A percentile compares a stretch with the other conserved stretches of the same genome.
phyloP scores from a whole-genome alignment of 768 basidiomycete genomes.

The Amanita subjunquillea region DNA sequence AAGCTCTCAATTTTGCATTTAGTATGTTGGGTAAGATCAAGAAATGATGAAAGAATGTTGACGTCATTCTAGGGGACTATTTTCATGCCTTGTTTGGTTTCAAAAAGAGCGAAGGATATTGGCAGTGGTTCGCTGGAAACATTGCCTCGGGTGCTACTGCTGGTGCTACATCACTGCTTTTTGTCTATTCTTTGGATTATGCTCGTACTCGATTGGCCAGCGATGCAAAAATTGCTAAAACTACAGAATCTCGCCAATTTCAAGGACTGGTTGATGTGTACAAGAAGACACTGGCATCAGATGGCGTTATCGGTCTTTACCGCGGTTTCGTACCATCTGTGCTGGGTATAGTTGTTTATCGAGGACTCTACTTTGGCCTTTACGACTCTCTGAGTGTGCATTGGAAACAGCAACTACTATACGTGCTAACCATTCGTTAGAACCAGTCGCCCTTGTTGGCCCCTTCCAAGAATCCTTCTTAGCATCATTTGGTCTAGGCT shows the following conservation, averaged over 20 bases:
- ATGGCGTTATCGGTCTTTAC: conserved; percentile 81
- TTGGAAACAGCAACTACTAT: neutral
- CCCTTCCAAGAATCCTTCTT: conserved; percentile 71
- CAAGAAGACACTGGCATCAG: conserved; percentile 71
- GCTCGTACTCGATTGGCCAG: conserved; percentile 83
- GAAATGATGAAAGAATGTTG: neutral
- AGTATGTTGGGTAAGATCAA: conserved; percentile 34
- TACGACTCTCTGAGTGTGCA: conserved; percentile 60
- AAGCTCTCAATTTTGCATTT: conserved; percentile 87
- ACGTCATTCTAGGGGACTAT: conserved; percentile 47
- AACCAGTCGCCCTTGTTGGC: conserved; percentile 77
- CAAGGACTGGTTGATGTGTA: conserved; percentile 79
- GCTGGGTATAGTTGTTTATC: conserved; percentile 81
- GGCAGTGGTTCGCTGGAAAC: conserved; percentile 79
- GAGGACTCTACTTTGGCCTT: conserved; percentile 78
- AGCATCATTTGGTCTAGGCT: conserved; percentile 75
- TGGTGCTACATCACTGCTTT: conserved; percentile 77
- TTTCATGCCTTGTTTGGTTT: conserved; percentile 85
- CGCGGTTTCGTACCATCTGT: conserved; percentile 84
- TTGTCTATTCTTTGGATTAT: conserved; percentile 86
- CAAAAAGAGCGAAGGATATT: conserved; percentile 79
- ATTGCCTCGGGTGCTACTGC: conserved; percentile 80
- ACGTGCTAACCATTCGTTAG: conserved; percentile 23
- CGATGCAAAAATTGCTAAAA: conserved; percentile 72
- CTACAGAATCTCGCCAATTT: conserved; percentile 66